Evolutionary conservation across 2,329 filamentous ascomycete species (phyloP).

Genomic region (Rhynchosporium secalis): DNA sequence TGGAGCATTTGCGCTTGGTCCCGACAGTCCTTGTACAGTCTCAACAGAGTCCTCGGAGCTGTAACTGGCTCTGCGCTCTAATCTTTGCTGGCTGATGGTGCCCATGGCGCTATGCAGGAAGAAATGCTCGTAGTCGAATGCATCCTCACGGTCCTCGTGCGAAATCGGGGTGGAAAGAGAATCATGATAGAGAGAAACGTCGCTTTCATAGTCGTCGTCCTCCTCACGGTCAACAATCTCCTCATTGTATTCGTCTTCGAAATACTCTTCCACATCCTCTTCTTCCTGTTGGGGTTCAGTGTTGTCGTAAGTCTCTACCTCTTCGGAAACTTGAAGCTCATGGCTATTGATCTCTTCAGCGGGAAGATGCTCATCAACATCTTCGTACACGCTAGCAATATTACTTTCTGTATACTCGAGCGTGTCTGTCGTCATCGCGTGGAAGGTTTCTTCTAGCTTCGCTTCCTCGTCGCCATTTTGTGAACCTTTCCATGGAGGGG

Average conservation of each 20-base stretch:
- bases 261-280: slow-evolving; percentile 20
- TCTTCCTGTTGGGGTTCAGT: slow-evolving; percentile 19
- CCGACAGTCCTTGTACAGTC: slow-evolving; percentile 55
- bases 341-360: not conserved
- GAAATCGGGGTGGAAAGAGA: slow-evolving; percentile 61
- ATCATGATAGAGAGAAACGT: slow-evolving; percentile 64
- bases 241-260: slow-evolving; percentile 41
- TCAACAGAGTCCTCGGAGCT: slow-evolving; percentile 62
- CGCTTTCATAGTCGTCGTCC: slow-evolving; percentile 53
- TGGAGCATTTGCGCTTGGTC: slow-evolving; percentile 26
- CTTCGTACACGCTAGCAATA: slow-evolving; percentile 37
- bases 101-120: slow-evolving; percentile 92
- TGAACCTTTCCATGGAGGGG: slow-evolving; percentile 32
- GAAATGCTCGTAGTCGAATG: slow-evolving; percentile 96
- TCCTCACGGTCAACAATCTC: slow-evolving; percentile 39
- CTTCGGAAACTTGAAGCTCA: not conserved
- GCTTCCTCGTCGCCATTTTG: slow-evolving; percentile 17
- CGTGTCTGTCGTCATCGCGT: not conserved
- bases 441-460: slow-evolving; percentile 5
- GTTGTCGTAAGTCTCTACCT: slow-evolving; percentile 18
- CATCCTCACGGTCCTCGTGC: slow-evolving; percentile 91
- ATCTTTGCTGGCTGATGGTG: slow-evolving; percentile 61
- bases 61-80: slow-evolving; percentile 49
- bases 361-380: slow-evolving; percentile 29
- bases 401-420: slow-evolving; percentile 32